These are phyloP conservation scores for Paradendryphiella salina DNA, from an alignment of 2,329 filamentous ascomycete species.

Conservation along the genomic window DNA sequence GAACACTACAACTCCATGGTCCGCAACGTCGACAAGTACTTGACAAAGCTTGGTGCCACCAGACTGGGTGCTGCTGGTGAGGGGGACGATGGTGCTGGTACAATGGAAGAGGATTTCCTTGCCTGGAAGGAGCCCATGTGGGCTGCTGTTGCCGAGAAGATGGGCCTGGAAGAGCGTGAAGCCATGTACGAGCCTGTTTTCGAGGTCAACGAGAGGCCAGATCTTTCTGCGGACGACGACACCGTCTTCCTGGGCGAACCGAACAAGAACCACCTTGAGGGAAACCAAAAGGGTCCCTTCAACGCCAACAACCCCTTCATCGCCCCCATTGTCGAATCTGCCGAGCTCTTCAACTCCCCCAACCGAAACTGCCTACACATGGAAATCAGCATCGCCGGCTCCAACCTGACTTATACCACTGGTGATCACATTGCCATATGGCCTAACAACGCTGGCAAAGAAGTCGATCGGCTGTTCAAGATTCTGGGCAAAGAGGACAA, in stretches of 20 bases:
- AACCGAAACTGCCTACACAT: constrained; percentile 95
- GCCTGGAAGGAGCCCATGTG: constrained; percentile 99
- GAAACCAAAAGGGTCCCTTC: constrained; percentile 80
- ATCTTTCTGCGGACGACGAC: constrained; percentile 71
- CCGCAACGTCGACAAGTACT: constrained; percentile 79
- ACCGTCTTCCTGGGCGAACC: constrained; percentile 94
- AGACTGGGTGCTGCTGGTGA: constrained; percentile 88
- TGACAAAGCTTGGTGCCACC: constrained; percentile 79
- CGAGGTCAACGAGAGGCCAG: constrained; percentile 74
- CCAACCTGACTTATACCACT: constrained; percentile 90
- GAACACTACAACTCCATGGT: constrained; percentile 99
- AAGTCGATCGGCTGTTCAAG: constrained; percentile 86
- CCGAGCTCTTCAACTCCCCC: constrained; percentile 84
- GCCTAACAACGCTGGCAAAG: constrained; percentile 91
- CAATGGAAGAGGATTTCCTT: constrained; percentile 99
- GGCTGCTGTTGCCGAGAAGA: constrained; percentile 76
- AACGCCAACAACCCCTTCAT: constrained; percentile 98
- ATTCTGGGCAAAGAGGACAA: constrained; percentile 76
- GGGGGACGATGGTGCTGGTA: constrained; percentile 95
- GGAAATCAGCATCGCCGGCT: constrained; percentile 88
- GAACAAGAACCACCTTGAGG: constrained; percentile 93
- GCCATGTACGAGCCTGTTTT: constrained; percentile 95
- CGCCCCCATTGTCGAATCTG: constrained; percentile 88
- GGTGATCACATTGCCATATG: constrained; percentile 97
- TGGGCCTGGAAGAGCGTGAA: constrained; percentile 92